Evolutionary conservation across 371 early-diverging fungal genomes (phyloP).

Genomic region (Syncephalastrum contaminatum): DNA sequence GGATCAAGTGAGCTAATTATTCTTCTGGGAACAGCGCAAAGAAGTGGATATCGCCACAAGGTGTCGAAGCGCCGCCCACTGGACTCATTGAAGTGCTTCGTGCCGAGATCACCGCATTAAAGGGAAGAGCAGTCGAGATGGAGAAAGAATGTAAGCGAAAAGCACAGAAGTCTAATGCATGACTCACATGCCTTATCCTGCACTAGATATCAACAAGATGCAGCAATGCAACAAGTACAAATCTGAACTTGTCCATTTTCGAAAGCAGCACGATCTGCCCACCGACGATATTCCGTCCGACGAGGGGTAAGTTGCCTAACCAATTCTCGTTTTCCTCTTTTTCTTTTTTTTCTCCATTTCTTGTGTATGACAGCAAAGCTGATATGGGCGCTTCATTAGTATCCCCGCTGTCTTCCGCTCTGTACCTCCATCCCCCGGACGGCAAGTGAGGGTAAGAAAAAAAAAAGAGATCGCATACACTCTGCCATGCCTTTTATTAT

Average conservation of each 20-base stretch:
- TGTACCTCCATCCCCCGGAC: slow-evolving; percentile 46
- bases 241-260: slow-evolving; percentile 67
- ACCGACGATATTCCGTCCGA: slow-evolving; percentile 58
- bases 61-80: slow-evolving; percentile 41
- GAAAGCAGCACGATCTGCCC: slow-evolving; percentile 60
- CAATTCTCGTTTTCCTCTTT: not conserved
- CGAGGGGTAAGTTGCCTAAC: slow-evolving; percentile 36
- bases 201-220: slow-evolving; percentile 57
- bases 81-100: slow-evolving; percentile 67
- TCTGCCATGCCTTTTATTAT: not conserved
- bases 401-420: slow-evolving; percentile 48
- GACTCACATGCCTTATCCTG: not conserved
- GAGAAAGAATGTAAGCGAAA: slow-evolving; percentile 68
- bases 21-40: slow-evolving; percentile 26
- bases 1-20: not conserved
- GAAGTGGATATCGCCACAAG: slow-evolving; percentile 54
- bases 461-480: too few species aligned
- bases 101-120: slow-evolving; percentile 65
- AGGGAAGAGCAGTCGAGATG: slow-evolving; percentile 61
- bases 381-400: slow-evolving; percentile 9
- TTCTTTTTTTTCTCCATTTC: too few species aligned
- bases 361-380: not conserved
- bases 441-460: slow-evolving; percentile 38
- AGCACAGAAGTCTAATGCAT: not conserved
- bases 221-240: slow-evolving; percentile 71